Evolutionary conservation across 257 asterid species (phyloP), one percentile per base, ranked within the genome.

Genomic region (Solanum pimpinellifolium): DNA sequence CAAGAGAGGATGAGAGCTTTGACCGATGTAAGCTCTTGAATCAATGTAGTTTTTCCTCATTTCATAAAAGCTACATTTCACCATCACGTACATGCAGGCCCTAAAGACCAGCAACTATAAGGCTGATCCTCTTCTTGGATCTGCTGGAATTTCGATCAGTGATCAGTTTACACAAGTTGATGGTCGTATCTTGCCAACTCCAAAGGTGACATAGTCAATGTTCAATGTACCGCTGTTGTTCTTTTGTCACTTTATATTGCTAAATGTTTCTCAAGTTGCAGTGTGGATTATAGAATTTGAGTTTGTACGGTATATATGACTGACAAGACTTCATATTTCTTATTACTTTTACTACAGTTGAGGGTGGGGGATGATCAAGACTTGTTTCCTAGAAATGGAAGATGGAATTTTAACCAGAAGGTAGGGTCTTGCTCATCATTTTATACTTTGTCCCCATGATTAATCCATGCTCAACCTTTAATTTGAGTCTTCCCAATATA

Each of bases 351-450:
- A 66, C 76, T 85, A 44, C 90, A 95, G 98, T 83, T 95, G 89
- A 92, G 59, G 86, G 93, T 91, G 6, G 98, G 98, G 11, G 90
- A 83, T 11, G 91, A 91, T 9, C 94, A 90, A 44, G 90, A 89
- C 47, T 87, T 92, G 62, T 42, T 87, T 47, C 96, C 97, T 4
- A 90, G 92, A 7, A 91, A 89, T 39, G 98, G 98, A 21, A 89
- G 92, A 25, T 95, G 98, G 98, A 95, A 95, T 86, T 93, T 95
- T 85, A 95, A 95, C 60, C 88, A 91, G 39, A 94, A 93, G 96
- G 98, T 94, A 91, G 47, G 5, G 42, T 4, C 49, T 21, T 68
- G 85, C 66, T 83, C 87, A 52, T 21, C 14, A 44, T 46, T 49
- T 25, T 46, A 20, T 66, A 35, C 52, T 83, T 72, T 66, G 42